Percentiles rank a stretch among this genome's conserved stretches.
Evolutionary conservation across 768 basidiomycete genomes (phyloP).

Genomic region (Podaxis sp.): DNA sequence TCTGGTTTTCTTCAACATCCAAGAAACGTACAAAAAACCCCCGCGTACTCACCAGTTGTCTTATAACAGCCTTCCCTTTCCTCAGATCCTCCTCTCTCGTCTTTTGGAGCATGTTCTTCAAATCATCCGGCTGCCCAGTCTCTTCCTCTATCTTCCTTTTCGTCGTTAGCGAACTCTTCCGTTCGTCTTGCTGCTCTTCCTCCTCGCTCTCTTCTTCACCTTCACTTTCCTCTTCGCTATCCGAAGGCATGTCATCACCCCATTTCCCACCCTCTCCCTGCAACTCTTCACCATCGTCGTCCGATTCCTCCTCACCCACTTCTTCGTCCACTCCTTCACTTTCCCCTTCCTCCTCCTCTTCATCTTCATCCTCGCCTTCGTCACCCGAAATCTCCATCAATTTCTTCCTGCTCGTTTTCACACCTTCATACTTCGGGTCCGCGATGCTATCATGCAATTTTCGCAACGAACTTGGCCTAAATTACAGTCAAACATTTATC

Average conservation of each 20-base stretch:
- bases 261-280: too few species aligned
- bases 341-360: constrained; percentile 20
- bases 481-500: neutral
- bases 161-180: neutral
- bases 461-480: constrained; percentile 69
- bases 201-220: constrained; percentile 19
- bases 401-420: constrained; percentile 59
- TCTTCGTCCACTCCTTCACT: constrained; percentile 29
- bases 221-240: constrained; percentile 22
- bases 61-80: constrained; percentile 83
- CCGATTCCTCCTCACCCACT: constrained; percentile 23
- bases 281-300: constrained; percentile 7
- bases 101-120: constrained; percentile 53
- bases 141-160: constrained; percentile 12
- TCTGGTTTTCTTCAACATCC: constrained; percentile 38
- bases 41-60: constrained; percentile 68
- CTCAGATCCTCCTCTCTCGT: constrained; percentile 66
- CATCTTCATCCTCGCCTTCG: constrained; percentile 25
- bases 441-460: constrained; percentile 62
- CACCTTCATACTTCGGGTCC: constrained; percentile 80
- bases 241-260: constrained; percentile 18
- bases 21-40: neutral
- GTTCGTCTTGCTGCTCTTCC: constrained; percentile 13
- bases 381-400: constrained; percentile 46
- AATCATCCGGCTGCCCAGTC: constrained; percentile 34